Conservation (phyloP, 2,329 filamentous ascomycete species). For the Paraconiothyrium sp. region DNA sequence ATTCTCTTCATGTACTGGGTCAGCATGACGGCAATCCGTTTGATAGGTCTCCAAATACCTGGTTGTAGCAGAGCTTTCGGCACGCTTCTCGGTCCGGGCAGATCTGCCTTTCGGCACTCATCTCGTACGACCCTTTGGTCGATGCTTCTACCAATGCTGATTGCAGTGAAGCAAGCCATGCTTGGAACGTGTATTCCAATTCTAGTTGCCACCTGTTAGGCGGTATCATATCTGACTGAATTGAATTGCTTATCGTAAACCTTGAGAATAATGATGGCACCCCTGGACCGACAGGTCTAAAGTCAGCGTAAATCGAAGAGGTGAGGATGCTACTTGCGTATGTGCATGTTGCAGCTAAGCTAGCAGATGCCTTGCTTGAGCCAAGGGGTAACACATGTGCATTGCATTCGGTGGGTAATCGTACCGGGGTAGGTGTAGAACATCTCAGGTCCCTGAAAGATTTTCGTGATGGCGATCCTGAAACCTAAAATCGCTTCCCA, state of each 20-base stretch:
- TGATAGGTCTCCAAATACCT: neutral
- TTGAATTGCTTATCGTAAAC: slow-evolving; percentile 5
- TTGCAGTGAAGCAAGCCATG: slow-evolving; percentile 21
- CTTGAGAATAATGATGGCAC: slow-evolving; percentile 10
- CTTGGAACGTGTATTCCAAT: slow-evolving; percentile 20
- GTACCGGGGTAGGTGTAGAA: neutral
- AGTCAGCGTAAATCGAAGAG: neutral
- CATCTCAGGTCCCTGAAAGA: neutral
- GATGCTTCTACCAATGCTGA: slow-evolving; percentile 9
- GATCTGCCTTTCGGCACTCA: neutral
- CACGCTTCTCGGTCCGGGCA: neutral
- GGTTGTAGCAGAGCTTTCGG: slow-evolving; percentile 5
- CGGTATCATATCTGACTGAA: slow-evolving; percentile 17
- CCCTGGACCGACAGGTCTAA: neutral
- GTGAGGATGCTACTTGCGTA: neutral
- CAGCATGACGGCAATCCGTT: neutral
- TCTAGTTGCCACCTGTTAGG: slow-evolving; percentile 25
- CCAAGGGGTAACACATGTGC: neutral
- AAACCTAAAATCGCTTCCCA: neutral
- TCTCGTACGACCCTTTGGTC: neutral
- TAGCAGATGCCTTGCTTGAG: neutral
- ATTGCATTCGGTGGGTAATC: neutral
- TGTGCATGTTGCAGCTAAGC: neutral
- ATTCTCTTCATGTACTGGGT: slow-evolving; percentile 14
- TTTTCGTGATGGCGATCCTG: neutral